phyloP scores from a whole-genome alignment of 1,284 basidiomycete species.

The Abortiporus biennis region DNA sequence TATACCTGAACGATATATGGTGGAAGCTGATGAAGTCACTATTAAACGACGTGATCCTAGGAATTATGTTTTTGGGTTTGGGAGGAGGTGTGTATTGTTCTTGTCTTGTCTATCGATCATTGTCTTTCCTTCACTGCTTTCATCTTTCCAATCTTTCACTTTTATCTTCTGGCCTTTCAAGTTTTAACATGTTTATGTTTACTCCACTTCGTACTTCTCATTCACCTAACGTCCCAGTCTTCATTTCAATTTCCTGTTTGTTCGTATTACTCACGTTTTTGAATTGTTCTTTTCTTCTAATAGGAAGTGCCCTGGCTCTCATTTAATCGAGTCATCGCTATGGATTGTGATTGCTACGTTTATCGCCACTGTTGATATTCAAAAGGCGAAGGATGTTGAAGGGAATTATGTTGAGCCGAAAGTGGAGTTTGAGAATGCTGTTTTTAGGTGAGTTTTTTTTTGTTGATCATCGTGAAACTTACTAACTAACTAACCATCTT shows the following conservation, averaged over 20 bases:
- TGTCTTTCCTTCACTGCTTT: not conserved
- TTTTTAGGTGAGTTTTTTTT: slow-evolving; percentile 29
- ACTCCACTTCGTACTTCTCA: not conserved
- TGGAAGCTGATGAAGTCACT: slow-evolving; percentile 25
- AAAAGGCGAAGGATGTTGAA: slow-evolving; percentile 28
- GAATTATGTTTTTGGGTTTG: slow-evolving; percentile 49
- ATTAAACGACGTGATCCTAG: slow-evolving; percentile 35
- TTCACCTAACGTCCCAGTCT: not conserved
- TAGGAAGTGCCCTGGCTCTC: slow-evolving; percentile 33
- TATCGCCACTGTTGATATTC: slow-evolving; percentile 31
- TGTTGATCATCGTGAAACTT: too few species aligned
- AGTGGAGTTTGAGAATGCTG: slow-evolving; percentile 29
- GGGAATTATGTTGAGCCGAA: slow-evolving; percentile 31
- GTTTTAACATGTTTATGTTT: not conserved
- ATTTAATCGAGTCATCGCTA: slow-evolving; percentile 33
- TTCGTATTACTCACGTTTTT: too few species aligned
- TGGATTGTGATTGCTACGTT: slow-evolving; percentile 36
- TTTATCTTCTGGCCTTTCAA: not conserved
- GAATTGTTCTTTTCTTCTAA: not conserved
- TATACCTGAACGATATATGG: slow-evolving; percentile 43
- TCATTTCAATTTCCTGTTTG: not conserved
- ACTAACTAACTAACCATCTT: not conserved
- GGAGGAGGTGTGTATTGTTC: slow-evolving; percentile 35
- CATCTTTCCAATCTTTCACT: not conserved
- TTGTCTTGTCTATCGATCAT: too few species aligned